These are phyloP conservation scores for Lolium perenne DNA, from an alignment of 176 grass and related monocot genomes.

Conservation along the genomic window DNA sequence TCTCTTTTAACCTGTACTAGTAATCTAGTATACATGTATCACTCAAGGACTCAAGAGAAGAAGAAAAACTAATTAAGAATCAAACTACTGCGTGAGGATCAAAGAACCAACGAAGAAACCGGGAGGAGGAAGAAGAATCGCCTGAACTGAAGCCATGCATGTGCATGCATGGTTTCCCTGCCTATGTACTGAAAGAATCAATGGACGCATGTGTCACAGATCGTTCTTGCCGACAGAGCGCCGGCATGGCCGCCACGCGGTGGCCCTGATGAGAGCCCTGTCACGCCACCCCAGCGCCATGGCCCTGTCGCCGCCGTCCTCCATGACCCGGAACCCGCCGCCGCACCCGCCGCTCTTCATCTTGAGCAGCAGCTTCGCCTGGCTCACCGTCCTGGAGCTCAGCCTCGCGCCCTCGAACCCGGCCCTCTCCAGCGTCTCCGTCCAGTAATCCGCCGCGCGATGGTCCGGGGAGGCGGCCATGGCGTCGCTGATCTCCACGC, in stretches of 20 bases:
- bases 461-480: slow-evolving; percentile 28
- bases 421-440: slow-evolving; percentile 51
- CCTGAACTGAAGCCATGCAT: background rate
- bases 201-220: background rate
- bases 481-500: slow-evolving; percentile 60
- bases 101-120: slow-evolving; percentile 51
- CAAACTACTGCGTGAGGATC: background rate
- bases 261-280: slow-evolving; percentile 51
- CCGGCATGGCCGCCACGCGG: slow-evolving; percentile 51
- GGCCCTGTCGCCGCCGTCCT: slow-evolving; percentile 46
- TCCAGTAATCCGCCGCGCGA: slow-evolving; percentile 38
- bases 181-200: slow-evolving; percentile 15
- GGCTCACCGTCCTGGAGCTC: slow-evolving; percentile 81
- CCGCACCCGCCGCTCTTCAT: slow-evolving; percentile 67
- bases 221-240: background rate
- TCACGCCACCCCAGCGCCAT: slow-evolving; percentile 74
- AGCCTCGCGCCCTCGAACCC: slow-evolving; percentile 61
- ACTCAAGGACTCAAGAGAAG: slow-evolving; percentile 26
- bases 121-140: slow-evolving; percentile 33
- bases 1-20: slow-evolving; percentile 1
- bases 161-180: background rate
- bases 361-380: slow-evolving; percentile 88
- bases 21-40: slow-evolving; percentile 34
- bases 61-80: slow-evolving; percentile 12
- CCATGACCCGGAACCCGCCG: slow-evolving; percentile 61